Evolutionary conservation across 2,329 filamentous ascomycete genomes (phyloP).

Genomic region (Claviceps sp.): DNA sequence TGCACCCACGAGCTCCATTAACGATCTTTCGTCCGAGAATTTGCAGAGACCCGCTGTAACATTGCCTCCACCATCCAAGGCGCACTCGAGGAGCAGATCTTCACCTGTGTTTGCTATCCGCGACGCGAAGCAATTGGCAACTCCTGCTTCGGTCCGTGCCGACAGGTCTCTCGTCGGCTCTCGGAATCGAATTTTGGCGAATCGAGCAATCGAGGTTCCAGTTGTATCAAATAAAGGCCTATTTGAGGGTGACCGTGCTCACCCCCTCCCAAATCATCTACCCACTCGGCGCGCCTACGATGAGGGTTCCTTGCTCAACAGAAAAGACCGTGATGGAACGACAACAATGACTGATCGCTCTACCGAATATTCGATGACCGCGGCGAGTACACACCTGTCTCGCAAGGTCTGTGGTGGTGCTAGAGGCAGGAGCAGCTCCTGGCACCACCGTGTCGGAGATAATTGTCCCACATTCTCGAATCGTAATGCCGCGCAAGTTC

Average conservation of each 20-base stretch:
- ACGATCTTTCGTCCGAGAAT: slow-evolving; percentile 5
- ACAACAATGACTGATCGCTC: slow-evolving; percentile 28
- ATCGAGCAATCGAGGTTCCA: background rate
- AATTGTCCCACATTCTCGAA: slow-evolving; percentile 45
- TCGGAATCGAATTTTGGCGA: background rate
- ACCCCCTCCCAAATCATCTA: background rate
- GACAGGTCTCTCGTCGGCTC: background rate
- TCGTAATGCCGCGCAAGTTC: slow-evolving; percentile 29
- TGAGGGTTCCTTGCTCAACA: slow-evolving; percentile 1
- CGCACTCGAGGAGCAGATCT: slow-evolving; percentile 29
- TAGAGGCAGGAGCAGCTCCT: slow-evolving; percentile 15
- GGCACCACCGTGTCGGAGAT: slow-evolving; percentile 47
- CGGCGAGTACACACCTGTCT: background rate
- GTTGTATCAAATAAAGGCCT: background rate
- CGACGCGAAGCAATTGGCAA: background rate
- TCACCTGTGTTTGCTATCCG: slow-evolving; percentile 34
- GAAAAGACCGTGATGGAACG: slow-evolving; percentile 15
- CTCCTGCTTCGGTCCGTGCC: background rate
- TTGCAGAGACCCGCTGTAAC: slow-evolving; percentile 2
- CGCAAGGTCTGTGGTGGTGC: slow-evolving; percentile 8
- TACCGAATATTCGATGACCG: slow-evolving; percentile 5
- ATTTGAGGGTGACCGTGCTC: background rate
- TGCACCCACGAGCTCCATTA: slow-evolving; percentile 9
- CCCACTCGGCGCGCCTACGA: background rate
- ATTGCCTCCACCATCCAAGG: slow-evolving; percentile 8